These are phyloP conservation scores for Kwoniella pini DNA, from an alignment of 768 basidiomycete genomes.

Conservation along the genomic window DNA sequence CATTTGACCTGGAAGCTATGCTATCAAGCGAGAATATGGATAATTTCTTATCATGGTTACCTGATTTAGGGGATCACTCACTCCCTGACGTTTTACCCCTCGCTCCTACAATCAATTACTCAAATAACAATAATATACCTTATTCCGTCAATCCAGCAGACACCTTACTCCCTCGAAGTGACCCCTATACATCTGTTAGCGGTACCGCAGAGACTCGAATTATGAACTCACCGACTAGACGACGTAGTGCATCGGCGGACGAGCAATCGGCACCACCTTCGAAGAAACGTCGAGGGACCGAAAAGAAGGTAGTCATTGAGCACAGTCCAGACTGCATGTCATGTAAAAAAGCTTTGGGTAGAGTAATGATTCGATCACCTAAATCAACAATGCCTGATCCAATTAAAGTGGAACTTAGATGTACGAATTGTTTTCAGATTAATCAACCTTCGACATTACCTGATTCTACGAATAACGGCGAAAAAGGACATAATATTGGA, in stretches of 20 bases:
- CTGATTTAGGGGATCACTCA: slow-evolving; percentile 26
- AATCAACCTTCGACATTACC: slow-evolving; percentile 17
- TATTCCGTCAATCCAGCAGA: neutral
- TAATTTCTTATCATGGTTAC: slow-evolving; percentile 42
- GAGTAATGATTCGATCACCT: slow-evolving; percentile 40
- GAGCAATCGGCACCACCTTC: slow-evolving; percentile 3
- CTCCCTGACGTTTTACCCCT: slow-evolving; percentile 1
- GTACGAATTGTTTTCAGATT: slow-evolving; percentile 32
- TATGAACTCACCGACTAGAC: slow-evolving; percentile 5
- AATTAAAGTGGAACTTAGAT: slow-evolving; percentile 22
- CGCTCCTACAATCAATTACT: slow-evolving; percentile 2
- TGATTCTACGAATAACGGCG: slow-evolving; percentile 7
- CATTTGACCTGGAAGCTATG: slow-evolving; percentile 45
- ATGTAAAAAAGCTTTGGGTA: slow-evolving; percentile 28
- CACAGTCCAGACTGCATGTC: slow-evolving; percentile 20
- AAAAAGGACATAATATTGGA: slow-evolving; percentile 22
- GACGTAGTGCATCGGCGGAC: slow-evolving; percentile 9
- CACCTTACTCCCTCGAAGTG: neutral
- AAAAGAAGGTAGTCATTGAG: slow-evolving; percentile 39
- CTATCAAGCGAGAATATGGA: slow-evolving; percentile 33
- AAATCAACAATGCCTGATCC: slow-evolving; percentile 35
- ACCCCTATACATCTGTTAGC: neutral
- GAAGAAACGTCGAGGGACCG: slow-evolving; percentile 17
- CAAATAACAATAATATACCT: neutral
- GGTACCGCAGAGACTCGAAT: neutral